Percentiles rank a stretch among this genome's conserved stretches.
Conservation (phyloP, 169 alveolate genomes). For the Besnoitia besnoiti region DNA sequence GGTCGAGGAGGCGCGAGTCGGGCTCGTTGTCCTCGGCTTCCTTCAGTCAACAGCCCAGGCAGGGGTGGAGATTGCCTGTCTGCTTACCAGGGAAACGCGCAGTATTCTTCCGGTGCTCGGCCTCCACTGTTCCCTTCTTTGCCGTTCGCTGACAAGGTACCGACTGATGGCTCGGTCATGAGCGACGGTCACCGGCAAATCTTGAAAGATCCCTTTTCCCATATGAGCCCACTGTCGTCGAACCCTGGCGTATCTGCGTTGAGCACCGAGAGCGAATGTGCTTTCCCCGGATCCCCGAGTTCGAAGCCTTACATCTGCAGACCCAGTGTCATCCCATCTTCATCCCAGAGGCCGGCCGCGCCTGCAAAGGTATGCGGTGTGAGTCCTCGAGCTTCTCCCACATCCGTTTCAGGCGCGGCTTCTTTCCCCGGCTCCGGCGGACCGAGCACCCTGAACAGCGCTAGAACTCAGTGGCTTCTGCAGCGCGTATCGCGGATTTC, state of each 20-base stretch:
- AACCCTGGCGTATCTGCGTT: neutral
- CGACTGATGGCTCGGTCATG: neutral
- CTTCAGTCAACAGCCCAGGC: neutral
- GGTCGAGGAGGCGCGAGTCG: neutral
- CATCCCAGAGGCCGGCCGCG: neutral
- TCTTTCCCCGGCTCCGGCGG: conserved; percentile 27
- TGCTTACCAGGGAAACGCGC: neutral
- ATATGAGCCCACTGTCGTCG: neutral
- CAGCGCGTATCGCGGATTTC: conserved; percentile 40
- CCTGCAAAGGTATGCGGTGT: neutral
- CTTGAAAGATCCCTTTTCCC: conserved; percentile 5
- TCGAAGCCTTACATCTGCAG: conserved; percentile 3
- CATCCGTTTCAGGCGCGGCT: neutral
- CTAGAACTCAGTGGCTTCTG: conserved; percentile 47
- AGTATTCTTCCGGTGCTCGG: neutral
- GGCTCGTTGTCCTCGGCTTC: neutral
- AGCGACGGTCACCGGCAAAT: neutral
- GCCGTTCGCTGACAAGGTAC: conserved; percentile 20
- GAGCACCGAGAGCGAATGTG: conserved; percentile 21
- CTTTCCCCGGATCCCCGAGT: neutral
- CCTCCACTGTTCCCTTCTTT: neutral
- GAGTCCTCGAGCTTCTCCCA: neutral
- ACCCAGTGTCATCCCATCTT: neutral
- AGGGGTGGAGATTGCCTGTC: neutral
- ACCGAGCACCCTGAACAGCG: conserved; percentile 10